Conservation (phyloP, 2,329 filamentous ascomycete species). For the Keithomyces neogunnii region DNA sequence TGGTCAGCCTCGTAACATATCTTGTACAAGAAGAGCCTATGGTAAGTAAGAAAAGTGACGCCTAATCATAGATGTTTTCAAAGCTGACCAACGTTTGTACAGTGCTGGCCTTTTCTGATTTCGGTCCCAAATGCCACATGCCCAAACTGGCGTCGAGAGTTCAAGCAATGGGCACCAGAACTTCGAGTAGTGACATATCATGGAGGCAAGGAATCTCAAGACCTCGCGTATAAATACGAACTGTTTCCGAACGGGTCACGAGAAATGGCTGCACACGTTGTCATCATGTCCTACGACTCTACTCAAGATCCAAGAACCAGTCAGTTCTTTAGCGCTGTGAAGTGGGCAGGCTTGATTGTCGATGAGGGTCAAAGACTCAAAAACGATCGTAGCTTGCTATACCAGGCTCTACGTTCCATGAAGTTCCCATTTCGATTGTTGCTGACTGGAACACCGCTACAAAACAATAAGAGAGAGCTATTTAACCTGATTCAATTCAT, state of each 20-base stretch:
- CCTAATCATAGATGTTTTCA: not conserved
- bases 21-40: slow-evolving; percentile 57
- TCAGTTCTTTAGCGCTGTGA: slow-evolving; percentile 57
- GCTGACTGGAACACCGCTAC: slow-evolving; percentile 83
- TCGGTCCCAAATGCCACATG: slow-evolving; percentile 94
- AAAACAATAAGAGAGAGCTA: slow-evolving; percentile 90
- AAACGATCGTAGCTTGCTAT: slow-evolving; percentile 80
- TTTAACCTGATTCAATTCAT: slow-evolving; percentile 97
- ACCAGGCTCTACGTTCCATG: slow-evolving; percentile 63
- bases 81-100: slow-evolving; percentile 9
- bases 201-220: slow-evolving; percentile 65
- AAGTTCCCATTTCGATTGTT: slow-evolving; percentile 77
- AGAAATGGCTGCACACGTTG: slow-evolving; percentile 77
- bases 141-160: slow-evolving; percentile 94
- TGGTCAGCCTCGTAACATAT: slow-evolving; percentile 72
- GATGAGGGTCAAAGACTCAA: slow-evolving; percentile 95
- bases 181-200: slow-evolving; percentile 90
- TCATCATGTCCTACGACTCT: slow-evolving; percentile 92
- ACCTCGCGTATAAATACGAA: slow-evolving; percentile 74
- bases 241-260: slow-evolving; percentile 62
- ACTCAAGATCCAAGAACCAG: slow-evolving; percentile 65
- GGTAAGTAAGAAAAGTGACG: slow-evolving; percentile 15
- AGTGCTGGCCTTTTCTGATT: slow-evolving; percentile 84
- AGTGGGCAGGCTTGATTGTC: slow-evolving; percentile 82
- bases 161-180: slow-evolving; percentile 84